phyloP scores from a whole-genome alignment of 306 rosid species.

The Gillenia trifoliata region DNA sequence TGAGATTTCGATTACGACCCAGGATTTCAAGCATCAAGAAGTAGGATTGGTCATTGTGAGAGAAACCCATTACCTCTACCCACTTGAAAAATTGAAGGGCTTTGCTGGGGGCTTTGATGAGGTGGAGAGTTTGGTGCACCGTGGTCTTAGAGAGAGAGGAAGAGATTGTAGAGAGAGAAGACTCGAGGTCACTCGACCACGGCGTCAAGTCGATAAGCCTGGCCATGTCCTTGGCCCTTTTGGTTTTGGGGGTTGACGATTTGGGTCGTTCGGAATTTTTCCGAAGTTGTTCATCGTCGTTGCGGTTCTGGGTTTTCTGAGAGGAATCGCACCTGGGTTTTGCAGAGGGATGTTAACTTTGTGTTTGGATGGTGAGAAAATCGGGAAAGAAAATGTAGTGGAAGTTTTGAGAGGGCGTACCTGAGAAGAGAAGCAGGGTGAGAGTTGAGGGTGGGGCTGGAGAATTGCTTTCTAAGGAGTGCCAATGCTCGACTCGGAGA shows the following conservation, averaged over 20 bases:
- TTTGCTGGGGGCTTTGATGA: constrained; percentile 37
- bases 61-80: constrained; percentile 50
- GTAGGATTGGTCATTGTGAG: constrained; percentile 51
- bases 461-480: constrained; percentile 15
- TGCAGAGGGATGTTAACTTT: not conserved
- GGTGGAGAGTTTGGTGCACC: constrained; percentile 56
- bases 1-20: constrained; percentile 55
- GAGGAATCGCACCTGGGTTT: constrained; percentile 39
- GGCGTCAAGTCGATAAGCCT: constrained; percentile 46
- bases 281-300: constrained; percentile 14
- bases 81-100: constrained; percentile 64
- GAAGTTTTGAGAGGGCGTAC: constrained; percentile 9
- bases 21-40: constrained; percentile 54
- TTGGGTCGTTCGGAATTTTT: constrained; percentile 19
- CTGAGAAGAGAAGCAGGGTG: constrained; percentile 22
- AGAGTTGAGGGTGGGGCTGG: constrained; percentile 13
- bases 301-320: constrained; percentile 8
- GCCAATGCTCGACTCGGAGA: constrained; percentile 12
- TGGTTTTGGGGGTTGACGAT: constrained; percentile 33
- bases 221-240: constrained; percentile 47
- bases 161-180: constrained; percentile 42
- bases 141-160: constrained; percentile 53
- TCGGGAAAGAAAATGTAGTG: not conserved
- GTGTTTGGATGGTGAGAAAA: not conserved
- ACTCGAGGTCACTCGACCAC: constrained; percentile 41